A percentile compares a stretch with the other conserved stretches of the same genome.
phyloP scores from a whole-genome alignment of 768 basidiomycete species.

The Peribolospora kevripleyi region DNA sequence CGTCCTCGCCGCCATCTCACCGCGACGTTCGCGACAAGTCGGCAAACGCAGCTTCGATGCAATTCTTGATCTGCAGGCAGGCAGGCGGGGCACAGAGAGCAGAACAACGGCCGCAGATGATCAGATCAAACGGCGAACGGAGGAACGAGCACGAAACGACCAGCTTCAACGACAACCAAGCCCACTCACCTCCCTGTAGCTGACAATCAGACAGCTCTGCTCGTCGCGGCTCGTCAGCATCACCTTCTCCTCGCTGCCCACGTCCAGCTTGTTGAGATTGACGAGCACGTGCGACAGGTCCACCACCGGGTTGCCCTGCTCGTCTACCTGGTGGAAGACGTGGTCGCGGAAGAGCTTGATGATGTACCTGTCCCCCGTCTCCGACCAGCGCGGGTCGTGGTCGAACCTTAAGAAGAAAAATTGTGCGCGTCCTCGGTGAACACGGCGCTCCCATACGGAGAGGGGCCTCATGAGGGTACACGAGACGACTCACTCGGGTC shows the following conservation, averaged over 20 bases:
- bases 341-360: slow-evolving; percentile 95
- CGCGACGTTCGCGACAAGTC: slow-evolving; percentile 3
- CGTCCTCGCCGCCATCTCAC: no score
- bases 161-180: no score
- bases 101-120: neutral
- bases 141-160: neutral
- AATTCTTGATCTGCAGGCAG: slow-evolving; percentile 11
- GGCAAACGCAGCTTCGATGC: slow-evolving; percentile 12
- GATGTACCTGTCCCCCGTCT: slow-evolving; percentile 93
- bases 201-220: slow-evolving; percentile 61
- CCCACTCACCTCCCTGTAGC: slow-evolving; percentile 10
- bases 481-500: slow-evolving; percentile 57
- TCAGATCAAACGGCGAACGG: neutral
- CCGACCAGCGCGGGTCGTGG: slow-evolving; percentile 89
- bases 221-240: slow-evolving; percentile 91
- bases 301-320: slow-evolving; percentile 63
- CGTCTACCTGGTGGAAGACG: slow-evolving; percentile 92
- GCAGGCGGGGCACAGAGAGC: neutral
- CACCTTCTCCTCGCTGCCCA: slow-evolving; percentile 73
- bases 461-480: neutral
- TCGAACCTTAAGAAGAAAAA: slow-evolving; percentile 39
- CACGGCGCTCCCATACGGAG: neutral
- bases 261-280: slow-evolving; percentile 88
- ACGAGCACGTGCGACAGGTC: slow-evolving; percentile 75
- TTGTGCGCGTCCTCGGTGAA: neutral